Evolutionary conservation across 345 rosid species (phyloP), one percentile per base, ranked within the genome.

Genomic region (Salix dunnii): DNA sequence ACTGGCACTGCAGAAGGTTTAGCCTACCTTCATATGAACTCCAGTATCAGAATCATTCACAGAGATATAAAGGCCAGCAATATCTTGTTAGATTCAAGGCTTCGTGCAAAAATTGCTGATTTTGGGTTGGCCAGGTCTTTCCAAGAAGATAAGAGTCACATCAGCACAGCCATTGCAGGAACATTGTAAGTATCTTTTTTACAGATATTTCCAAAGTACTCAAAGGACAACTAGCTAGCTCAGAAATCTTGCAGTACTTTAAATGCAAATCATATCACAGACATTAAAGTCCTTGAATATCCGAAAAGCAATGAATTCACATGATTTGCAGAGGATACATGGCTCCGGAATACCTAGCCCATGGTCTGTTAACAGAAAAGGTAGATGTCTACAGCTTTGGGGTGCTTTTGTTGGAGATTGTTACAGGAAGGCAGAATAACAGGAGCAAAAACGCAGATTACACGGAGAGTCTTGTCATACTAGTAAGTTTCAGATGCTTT

Each of bases 81-180:
- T 31, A 93, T 92, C 77, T 87, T 96, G 84, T 73, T 93, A 74
- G 96, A 96, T 71, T 83, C 89, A 21, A 90, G 83, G 82, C 81
- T 93, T n/a, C 93, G 93, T 2, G 94, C 99, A 7, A 96, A 92
- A 80, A 93, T 93, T 43, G 98, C 99, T 0, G 99, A 96, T 82
- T 93, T 96, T 76, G 99, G 98, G 33, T 87, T 96, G 66, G 98
- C 99, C 0, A 90, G 98, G 80, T 87, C 99, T 65, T 96, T 92
- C 79, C 90, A 91, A 76, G 98, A 91, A 36, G 97, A 96, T 78
- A 88, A 93, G 82, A 93, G 96, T 43, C 98, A 93, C 82, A 96
- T 93, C 78, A 96, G 96, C 93, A 95, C 97, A 6, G 99, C 96
- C 66, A 93, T 96, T 78, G 98, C 98, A 36, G 97, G 99, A 80